Evolutionary conservation across 2,329 filamentous ascomycete species (phyloP), one percentile per base, ranked within the genome.

Genomic region (Phialophora tarda): DNA sequence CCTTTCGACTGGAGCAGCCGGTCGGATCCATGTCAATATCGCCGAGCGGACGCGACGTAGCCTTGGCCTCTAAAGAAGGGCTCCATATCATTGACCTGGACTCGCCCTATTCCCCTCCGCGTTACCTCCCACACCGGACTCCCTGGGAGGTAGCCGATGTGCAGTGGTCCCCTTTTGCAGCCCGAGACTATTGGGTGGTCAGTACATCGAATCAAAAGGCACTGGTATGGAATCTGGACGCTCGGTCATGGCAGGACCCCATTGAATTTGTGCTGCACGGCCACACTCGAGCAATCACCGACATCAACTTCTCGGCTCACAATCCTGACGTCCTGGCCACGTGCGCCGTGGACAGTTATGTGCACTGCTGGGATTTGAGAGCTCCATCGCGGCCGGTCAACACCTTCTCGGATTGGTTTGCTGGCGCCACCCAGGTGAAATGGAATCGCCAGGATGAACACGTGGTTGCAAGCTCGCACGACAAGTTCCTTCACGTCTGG

Each of bases 101-200:
- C 79, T 93, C 89, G 11, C 92, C 92, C 0, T 95, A 93, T 76
- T 95, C 90, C 66, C 90, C 91, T 10, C 94, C 94, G 21, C 89
- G 93, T 21, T 90, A 93, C 73, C 84, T 97, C 72, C 90, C 90
- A 69, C 92, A 96, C 78, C 90, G 92, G 63, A 89, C 92, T 51
- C 90, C 92, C n/a, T 97, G 93, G 92, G 88, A 96, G 59, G 93
- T 97, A 4, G 93, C 94, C 11, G 94, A 97, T 78, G 93, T 97
- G 32, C 94, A 97, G 78, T 97, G 94, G 94, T 97, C 92, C 11
- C 94, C 94, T 0, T 97, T 97, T 77, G 91, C 93, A 12, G 88
- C 86, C 23, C 87, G 93, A 56, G 91, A 96, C 77, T 93, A 93
- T 74, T 97, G 94, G 93, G 90, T 97, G 21, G 91, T 92, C 41